Conservation (phyloP, 352 stramenopile species). For the Pythium insidiosum region DNA sequence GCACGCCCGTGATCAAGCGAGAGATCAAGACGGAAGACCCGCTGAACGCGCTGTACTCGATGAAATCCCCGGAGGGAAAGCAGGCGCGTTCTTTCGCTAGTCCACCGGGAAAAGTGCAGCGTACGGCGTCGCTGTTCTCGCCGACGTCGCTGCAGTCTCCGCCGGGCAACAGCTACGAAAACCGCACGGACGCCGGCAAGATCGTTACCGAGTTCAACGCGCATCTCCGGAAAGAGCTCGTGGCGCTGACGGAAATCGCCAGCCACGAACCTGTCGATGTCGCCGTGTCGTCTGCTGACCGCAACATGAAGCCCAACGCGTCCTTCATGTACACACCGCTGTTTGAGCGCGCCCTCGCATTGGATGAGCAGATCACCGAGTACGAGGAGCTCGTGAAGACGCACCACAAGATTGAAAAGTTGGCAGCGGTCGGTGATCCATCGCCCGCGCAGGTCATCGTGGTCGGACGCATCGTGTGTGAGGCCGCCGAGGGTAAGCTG, state of each 20-base stretch:
- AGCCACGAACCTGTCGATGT: background rate
- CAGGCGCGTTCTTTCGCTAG: constrained; percentile 53
- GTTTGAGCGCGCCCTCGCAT: constrained; percentile 61
- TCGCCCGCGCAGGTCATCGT: constrained; percentile 70
- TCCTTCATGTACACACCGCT: constrained; percentile 84
- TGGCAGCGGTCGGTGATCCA: constrained; percentile 62
- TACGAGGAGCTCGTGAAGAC: constrained; percentile 70
- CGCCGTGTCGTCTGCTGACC: constrained; percentile 31
- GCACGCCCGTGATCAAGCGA: constrained; percentile 61
- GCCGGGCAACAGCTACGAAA: constrained; percentile 60
- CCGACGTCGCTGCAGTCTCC: constrained; percentile 68
- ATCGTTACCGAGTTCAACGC: constrained; percentile 74
- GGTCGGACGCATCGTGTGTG: constrained; percentile 76
- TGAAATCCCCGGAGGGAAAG: constrained; percentile 72
- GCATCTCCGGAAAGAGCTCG: constrained; percentile 51
- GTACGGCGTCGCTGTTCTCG: constrained; percentile 68
- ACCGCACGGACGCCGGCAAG: constrained; percentile 70
- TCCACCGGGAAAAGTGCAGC: constrained; percentile 49
- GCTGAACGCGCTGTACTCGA: constrained; percentile 57
- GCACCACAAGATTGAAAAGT: constrained; percentile 49
- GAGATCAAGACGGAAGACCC: constrained; percentile 46
- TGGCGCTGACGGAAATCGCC: constrained; percentile 11
- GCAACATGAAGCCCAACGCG: constrained; percentile 45
- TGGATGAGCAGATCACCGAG: constrained; percentile 71
- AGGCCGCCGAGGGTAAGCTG: constrained; percentile 75